Conservation (phyloP, 345 rosid species). For the Moricandia moricandioides region DNA sequence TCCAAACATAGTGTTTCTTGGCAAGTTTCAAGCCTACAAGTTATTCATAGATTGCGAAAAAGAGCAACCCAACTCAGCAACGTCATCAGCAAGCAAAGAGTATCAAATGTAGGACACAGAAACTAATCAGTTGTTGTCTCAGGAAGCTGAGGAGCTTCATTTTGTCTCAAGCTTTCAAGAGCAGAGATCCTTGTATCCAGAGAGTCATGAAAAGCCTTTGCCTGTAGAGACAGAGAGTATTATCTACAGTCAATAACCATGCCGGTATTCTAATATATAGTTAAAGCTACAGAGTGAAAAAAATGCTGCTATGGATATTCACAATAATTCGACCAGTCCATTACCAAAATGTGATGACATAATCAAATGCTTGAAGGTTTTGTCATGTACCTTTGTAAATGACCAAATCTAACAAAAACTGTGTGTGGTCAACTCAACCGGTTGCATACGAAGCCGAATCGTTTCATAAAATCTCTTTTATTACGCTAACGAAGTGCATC, state of each 20-base stretch:
- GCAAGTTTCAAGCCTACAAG: too few species aligned
- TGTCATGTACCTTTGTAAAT: too few species aligned
- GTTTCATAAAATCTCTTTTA: conserved; percentile 13
- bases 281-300: not conserved
- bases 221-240: conserved; percentile 42
- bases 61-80: not conserved
- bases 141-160: conserved; percentile 56
- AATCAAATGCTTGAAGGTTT: too few species aligned
- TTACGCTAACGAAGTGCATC: conserved; percentile 7
- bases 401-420: not conserved
- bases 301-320: not conserved
- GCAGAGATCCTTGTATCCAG: conserved; percentile 68
- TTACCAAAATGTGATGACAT: too few species aligned
- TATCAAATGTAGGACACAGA: conserved; percentile 5
- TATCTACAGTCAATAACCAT: conserved; percentile 11
- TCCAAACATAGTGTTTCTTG: not conserved
- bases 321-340: too few species aligned
- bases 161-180: conserved; percentile 65
- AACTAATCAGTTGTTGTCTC: conserved; percentile 60
- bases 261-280: not conserved
- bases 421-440: not conserved
- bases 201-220: conserved; percentile 60
- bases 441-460: not conserved
- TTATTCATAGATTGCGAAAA: conserved; percentile 26
- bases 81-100: conserved; percentile 11